Evolutionary conservation across 2,329 filamentous ascomycete species (phyloP).

Genomic region (Epichloe festucae): DNA sequence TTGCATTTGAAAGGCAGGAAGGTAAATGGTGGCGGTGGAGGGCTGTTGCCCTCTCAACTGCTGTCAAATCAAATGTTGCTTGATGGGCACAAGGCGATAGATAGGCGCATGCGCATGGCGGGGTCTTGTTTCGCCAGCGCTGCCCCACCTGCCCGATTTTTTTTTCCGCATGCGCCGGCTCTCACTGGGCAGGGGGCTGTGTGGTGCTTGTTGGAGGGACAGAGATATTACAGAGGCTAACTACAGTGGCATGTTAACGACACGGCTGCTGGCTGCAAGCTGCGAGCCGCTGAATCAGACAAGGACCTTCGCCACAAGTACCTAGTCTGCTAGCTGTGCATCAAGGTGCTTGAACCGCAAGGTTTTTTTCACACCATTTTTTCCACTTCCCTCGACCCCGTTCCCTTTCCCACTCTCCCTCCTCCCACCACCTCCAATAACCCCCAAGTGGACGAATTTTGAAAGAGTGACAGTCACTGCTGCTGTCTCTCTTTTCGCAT

Average conservation of each 20-base stretch:
- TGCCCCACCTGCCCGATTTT: conserved; percentile 12
- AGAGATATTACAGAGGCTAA: not conserved
- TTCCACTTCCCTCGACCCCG: conserved; percentile 8
- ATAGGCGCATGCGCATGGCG: not conserved
- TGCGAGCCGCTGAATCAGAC: no score
- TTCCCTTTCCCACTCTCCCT: conserved; percentile 16
- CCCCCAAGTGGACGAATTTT: conserved; percentile 23
- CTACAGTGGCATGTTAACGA: no score
- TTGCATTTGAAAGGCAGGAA: not conserved
- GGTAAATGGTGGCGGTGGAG: conserved; percentile 2
- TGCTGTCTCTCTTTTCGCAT: conserved; percentile 24
- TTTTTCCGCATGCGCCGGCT: conserved; percentile 6
- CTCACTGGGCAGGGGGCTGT: conserved; percentile 1
- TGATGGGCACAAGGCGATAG: no score
- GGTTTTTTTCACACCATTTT: conserved; percentile 6
- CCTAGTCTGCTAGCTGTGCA: not conserved
- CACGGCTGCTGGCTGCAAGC: not conserved
- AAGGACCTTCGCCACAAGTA: no score
- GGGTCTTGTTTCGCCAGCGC: conserved; percentile 5
- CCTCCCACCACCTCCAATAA: conserved; percentile 9
- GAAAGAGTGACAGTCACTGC: conserved; percentile 28
- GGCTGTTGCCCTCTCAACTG: conserved; percentile 8
- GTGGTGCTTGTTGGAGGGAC: not conserved
- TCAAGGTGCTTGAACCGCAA: not conserved
- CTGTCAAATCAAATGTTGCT: no score